phyloP scores from a whole-genome alignment of 352 stramenopile species.

The Globisporangium iwayamae region DNA sequence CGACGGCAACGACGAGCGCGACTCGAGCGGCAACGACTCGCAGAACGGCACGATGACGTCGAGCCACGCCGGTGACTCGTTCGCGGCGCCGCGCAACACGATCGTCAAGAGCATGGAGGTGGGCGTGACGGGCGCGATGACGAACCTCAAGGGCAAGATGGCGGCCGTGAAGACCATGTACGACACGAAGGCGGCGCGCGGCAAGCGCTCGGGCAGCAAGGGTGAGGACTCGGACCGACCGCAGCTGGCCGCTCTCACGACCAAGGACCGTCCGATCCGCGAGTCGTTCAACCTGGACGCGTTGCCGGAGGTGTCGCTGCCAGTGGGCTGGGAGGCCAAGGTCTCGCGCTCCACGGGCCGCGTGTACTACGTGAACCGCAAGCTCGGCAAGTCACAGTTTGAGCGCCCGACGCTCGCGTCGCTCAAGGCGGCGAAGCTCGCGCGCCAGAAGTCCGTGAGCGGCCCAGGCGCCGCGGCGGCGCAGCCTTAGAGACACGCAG shows the following conservation, averaged over 20 bases:
- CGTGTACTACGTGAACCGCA: constrained; percentile 88
- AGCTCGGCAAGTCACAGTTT: constrained; percentile 85
- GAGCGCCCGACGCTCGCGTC: constrained; percentile 81
- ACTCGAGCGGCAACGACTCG: constrained; percentile 36
- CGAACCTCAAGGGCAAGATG: constrained; percentile 78
- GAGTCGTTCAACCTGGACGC: constrained; percentile 86
- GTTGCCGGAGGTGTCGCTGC: constrained; percentile 74
- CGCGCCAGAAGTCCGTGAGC: constrained; percentile 51
- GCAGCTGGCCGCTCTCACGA: constrained; percentile 25
- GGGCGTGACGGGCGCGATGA: constrained; percentile 69
- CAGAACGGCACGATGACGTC: constrained; percentile 39
- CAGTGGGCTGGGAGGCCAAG: constrained; percentile 84
- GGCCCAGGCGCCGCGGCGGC: constrained; percentile 12
- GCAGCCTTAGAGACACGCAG: constrained; percentile 16
- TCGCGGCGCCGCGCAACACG: constrained; percentile 55
- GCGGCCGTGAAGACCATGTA: constrained; percentile 77
- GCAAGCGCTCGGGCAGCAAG: constrained; percentile 63
- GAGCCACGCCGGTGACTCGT: constrained; percentile 31
- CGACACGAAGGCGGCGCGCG: constrained; percentile 37
- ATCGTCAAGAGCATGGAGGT: constrained; percentile 77
- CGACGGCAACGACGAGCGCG: constrained; percentile 41
- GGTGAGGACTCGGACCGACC: constrained; percentile 28
- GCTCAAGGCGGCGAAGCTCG: constrained; percentile 80
- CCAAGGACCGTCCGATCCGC: constrained; percentile 56
- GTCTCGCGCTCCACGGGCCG: constrained; percentile 80